phyloP scores from a whole-genome alignment of 176 grass and related monocot species.

The Microstegium vimineum region DNA sequence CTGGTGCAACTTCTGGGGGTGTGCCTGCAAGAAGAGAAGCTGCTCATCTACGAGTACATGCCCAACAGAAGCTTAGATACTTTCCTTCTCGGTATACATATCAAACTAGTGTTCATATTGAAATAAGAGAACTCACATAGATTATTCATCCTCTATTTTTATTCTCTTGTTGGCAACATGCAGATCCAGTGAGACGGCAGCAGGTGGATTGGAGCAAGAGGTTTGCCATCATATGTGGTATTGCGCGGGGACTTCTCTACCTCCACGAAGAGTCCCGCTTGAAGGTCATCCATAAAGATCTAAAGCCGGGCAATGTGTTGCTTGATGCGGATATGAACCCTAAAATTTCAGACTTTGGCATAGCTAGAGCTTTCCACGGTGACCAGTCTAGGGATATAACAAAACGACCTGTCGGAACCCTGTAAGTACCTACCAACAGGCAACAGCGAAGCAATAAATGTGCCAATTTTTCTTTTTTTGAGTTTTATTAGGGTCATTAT shows the following conservation, averaged over 20 bases:
- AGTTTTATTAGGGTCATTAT: too few relatives aligned
- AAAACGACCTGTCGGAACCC: slow-evolving; percentile 16
- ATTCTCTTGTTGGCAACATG: background rate
- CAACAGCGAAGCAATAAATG: background rate
- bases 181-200: slow-evolving; percentile 5
- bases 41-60: slow-evolving; percentile 32
- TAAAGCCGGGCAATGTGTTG: slow-evolving; percentile 38
- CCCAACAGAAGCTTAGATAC: slow-evolving; percentile 32
- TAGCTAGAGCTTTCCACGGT: background rate
- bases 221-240: slow-evolving; percentile 17
- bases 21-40: slow-evolving; percentile 20
- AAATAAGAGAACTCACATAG: background rate
- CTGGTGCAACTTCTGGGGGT: slow-evolving; percentile 19
- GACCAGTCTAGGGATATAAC: slow-evolving; percentile 21
- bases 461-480: background rate
- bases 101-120: background rate
- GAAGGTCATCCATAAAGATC: slow-evolving; percentile 28
- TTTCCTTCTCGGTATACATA: slow-evolving; percentile 10
- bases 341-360: slow-evolving; percentile 48
- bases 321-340: slow-evolving; percentile 35
- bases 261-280: slow-evolving; percentile 44
- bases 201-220: slow-evolving; percentile 22
- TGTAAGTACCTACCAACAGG: too few relatives aligned
- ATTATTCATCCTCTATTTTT: background rate
- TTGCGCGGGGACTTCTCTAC: slow-evolving; percentile 30